Evolutionary conservation across 1,139 yeast genomes (phyloP).

Genomic region (Nakaseomyces sp.): DNA sequence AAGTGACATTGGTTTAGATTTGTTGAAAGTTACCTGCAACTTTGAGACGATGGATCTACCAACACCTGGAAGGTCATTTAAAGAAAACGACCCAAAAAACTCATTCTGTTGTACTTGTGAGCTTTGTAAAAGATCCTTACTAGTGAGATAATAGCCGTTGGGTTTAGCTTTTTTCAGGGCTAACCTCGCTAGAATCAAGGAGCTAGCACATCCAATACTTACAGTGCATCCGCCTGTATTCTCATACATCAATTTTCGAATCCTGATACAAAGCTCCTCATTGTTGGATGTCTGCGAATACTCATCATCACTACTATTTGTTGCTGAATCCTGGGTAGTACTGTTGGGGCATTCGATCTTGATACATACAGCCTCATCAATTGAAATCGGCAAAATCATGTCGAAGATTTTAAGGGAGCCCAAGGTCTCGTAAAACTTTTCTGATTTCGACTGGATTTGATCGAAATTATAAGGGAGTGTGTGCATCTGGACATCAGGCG

Average conservation of each 20-base stretch:
- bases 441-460: slow-evolving; percentile 56
- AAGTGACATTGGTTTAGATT: slow-evolving; percentile 7
- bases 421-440: slow-evolving; percentile 43
- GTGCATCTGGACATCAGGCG: slow-evolving; percentile 38
- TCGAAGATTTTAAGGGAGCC: slow-evolving; percentile 32
- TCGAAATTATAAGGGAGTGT: slow-evolving; percentile 67
- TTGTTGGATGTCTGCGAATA: slow-evolving; percentile 7
- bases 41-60: slow-evolving; percentile 49
- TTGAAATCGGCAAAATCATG: slow-evolving; percentile 70
- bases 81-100: slow-evolving; percentile 39
- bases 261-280: slow-evolving; percentile 17
- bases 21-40: slow-evolving; percentile 23
- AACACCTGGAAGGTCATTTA: slow-evolving; percentile 75
- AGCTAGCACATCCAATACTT: slow-evolving; percentile 68
- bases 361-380: slow-evolving; percentile 84
- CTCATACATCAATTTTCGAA: slow-evolving; percentile 40
- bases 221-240: slow-evolving; percentile 54
- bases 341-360: slow-evolving; percentile 34
- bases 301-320: slow-evolving; percentile 15
- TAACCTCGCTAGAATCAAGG: slow-evolving; percentile 71
- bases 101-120: slow-evolving; percentile 25
- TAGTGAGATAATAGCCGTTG: slow-evolving; percentile 42
- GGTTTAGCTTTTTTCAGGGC: slow-evolving; percentile 76
- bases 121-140: slow-evolving; percentile 19
- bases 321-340: neutral